phyloP scores from a whole-genome alignment of 164 flowering plant genomes.

The Warburgia ugandensis region DNA sequence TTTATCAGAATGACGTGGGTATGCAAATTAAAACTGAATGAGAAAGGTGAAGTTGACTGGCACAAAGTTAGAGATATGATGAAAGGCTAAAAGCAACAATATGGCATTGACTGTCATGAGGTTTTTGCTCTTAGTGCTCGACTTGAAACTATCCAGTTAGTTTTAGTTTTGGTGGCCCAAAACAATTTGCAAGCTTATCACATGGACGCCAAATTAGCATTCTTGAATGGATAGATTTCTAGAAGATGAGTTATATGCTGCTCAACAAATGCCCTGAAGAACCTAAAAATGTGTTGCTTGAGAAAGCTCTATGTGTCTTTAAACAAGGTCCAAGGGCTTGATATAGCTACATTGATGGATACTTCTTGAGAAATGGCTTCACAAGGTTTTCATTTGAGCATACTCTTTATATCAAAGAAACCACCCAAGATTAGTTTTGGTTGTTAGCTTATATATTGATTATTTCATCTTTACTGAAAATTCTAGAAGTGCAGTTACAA shows the following conservation, averaged over 20 bases:
- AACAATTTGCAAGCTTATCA: neutral
- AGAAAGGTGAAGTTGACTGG: neutral
- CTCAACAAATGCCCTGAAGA: neutral
- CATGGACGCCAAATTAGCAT: too few relatives aligned
- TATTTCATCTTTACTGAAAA: neutral
- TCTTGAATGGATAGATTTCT: neutral
- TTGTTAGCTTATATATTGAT: neutral
- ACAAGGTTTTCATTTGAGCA: neutral
- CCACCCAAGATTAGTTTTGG: neutral
- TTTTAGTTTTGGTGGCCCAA: neutral
- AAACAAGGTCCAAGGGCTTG: neutral
- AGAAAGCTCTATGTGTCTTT: neutral
- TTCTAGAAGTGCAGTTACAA: neutral
- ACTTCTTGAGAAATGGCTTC: neutral
- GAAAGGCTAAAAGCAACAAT: neutral
- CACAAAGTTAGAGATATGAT: neutral
- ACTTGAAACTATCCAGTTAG: neutral
- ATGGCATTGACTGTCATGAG: neutral
- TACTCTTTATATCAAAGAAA: neutral
- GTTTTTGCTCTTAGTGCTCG: neutral
- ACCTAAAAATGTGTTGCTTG: too few relatives aligned
- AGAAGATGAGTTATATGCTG: neutral
- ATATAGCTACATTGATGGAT: neutral
- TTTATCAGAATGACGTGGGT: neutral
- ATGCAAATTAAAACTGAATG: neutral